A percentile compares a stretch with the other conserved stretches of the same genome.
Conservation (phyloP, 2,329 filamentous ascomycete species). For the Thermoascus crustaceus region DNA sequence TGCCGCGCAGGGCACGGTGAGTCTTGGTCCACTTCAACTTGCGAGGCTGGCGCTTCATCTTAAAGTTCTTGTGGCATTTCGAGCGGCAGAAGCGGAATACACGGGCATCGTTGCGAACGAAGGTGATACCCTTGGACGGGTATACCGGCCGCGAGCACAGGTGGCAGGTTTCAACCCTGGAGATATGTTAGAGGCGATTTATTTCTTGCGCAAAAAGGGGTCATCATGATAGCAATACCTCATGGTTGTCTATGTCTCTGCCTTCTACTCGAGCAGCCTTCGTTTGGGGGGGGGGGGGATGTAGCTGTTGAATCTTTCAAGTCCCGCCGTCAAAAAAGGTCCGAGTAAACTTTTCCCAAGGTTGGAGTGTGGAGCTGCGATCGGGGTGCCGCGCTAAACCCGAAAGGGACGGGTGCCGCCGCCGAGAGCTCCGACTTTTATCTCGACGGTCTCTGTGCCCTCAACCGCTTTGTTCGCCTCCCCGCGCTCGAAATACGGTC, state of each 20-base stretch:
- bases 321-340: constrained; percentile 12
- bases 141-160: constrained; percentile 64
- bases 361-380: constrained; percentile 17
- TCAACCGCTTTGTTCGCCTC: constrained; percentile 5
- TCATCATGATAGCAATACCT: no score
- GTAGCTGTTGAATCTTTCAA: constrained; percentile 1
- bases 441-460: constrained; percentile 17
- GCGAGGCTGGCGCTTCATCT: constrained; percentile 96
- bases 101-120: constrained; percentile 59
- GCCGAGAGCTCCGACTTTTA: constrained; percentile 27
- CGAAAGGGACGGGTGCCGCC: constrained; percentile 18
- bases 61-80: constrained; percentile 72
- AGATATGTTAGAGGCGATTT: no score
- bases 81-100: constrained; percentile 60
- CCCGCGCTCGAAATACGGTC: background rate
- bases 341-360: constrained; percentile 8
- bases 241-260: constrained; percentile 11
- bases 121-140: constrained; percentile 58
- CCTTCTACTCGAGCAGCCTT: constrained; percentile 2
- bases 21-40: constrained; percentile 97
- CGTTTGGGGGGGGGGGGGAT: constrained; percentile 11
- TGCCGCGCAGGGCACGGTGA: constrained; percentile 75
- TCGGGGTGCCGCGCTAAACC: constrained; percentile 22
- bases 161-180: constrained; percentile 55
- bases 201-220: no score